Conservation (phyloP, 1,139 yeast genomes). For the Protomyces macrosporus region DNA sequence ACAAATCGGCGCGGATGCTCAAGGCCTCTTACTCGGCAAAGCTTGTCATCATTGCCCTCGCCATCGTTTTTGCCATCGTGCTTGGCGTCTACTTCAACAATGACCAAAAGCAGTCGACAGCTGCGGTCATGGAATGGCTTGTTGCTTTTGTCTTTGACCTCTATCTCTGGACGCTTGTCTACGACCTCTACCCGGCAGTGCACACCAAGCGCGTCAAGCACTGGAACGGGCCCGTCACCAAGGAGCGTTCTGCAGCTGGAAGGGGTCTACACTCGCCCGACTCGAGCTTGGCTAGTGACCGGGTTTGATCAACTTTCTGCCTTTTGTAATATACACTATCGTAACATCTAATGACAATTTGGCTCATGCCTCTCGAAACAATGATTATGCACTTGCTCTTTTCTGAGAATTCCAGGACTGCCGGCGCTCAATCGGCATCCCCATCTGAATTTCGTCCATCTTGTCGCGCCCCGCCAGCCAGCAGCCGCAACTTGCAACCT, state of each 20-base stretch:
- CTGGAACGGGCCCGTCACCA: background rate
- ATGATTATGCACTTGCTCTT: too few relatives aligned
- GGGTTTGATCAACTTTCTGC: background rate
- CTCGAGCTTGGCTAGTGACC: background rate
- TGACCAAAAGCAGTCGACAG: conserved; percentile 44
- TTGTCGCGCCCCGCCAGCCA: too few relatives aligned
- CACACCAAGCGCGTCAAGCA: conserved; percentile 27
- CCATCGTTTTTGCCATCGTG: conserved; percentile 62
- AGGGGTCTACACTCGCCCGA: background rate
- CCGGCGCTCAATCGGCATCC: too few relatives aligned
- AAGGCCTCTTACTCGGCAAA: conserved; percentile 48
- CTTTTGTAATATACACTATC: too few relatives aligned
- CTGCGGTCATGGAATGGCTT: conserved; percentile 72
- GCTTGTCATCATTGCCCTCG: conserved; percentile 60
- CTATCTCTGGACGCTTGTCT: conserved; percentile 57
- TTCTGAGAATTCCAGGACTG: too few relatives aligned
- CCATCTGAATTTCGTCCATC: too few relatives aligned
- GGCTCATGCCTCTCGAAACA: too few relatives aligned
- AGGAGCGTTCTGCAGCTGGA: background rate
- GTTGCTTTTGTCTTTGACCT: conserved; percentile 78
- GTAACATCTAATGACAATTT: too few relatives aligned
- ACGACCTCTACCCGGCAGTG: conserved; percentile 68
- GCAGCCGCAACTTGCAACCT: too few relatives aligned
- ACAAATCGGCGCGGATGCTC: conserved; percentile 41
- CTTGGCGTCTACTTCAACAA: conserved; percentile 54